A percentile compares a stretch with the other conserved stretches of the same genome.
Conservation (phyloP, 108 stramenopile species). For the Epipyxis sp. region DNA sequence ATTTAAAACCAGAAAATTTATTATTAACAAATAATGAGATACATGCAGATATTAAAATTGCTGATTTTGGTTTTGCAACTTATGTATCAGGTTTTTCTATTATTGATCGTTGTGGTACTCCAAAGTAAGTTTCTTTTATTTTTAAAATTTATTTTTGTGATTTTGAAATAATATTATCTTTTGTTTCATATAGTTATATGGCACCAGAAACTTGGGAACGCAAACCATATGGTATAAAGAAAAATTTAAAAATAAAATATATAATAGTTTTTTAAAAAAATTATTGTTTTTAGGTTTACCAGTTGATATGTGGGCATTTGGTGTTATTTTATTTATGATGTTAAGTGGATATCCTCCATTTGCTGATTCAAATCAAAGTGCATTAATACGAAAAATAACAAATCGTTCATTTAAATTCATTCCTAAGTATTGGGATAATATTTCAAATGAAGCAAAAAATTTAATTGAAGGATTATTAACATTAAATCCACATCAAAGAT, state of each 20-base stretch:
- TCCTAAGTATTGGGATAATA: constrained; percentile 41
- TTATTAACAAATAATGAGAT: constrained; percentile 62
- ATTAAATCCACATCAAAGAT: constrained; percentile 38
- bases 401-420: constrained; percentile 45
- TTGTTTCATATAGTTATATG: background rate
- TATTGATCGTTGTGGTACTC: constrained; percentile 5
- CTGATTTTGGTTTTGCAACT: constrained; percentile 87
- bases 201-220: background rate
- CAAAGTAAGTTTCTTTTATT: no score
- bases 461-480: constrained; percentile 45
- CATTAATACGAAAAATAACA: constrained; percentile 34
- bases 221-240: constrained; percentile 5
- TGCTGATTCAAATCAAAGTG: constrained; percentile 33
- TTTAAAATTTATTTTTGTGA: no score
- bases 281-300: background rate
- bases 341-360: constrained; percentile 56
- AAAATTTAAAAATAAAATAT: background rate
- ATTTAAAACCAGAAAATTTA: constrained; percentile 79
- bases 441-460: constrained; percentile 47
- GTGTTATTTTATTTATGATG: constrained; percentile 55
- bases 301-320: constrained; percentile 39
- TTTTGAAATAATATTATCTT: no score
- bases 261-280: background rate
- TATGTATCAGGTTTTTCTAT: constrained; percentile 56
- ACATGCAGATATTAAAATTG: constrained; percentile 73